A percentile compares a stretch with the other conserved stretches of the same genome.
These are phyloP conservation scores for Scedosporium aurantiacum DNA, from an alignment of 2,329 filamentous ascomycete genomes.

Conservation along the genomic window DNA sequence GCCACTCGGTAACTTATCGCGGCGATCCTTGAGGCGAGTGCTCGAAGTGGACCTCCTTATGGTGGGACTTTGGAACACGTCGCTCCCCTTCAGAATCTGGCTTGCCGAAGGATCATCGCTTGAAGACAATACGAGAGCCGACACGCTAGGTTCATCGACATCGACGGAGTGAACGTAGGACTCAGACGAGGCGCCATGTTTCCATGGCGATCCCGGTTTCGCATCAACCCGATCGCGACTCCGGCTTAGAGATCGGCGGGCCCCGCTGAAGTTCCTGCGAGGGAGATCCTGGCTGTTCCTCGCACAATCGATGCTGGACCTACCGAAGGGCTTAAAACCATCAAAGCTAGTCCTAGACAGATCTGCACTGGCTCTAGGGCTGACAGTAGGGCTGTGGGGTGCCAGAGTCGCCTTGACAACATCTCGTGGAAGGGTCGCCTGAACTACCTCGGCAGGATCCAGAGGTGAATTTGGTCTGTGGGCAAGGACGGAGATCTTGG, in stretches of 20 bases:
- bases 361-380: slow-evolving; percentile 46
- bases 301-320: slow-evolving; percentile 37
- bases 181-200: slow-evolving; percentile 53
- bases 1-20: slow-evolving; percentile 6
- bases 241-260: slow-evolving; percentile 39
- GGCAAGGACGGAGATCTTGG: slow-evolving; percentile 2
- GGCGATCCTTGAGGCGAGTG: slow-evolving; percentile 16
- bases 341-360: slow-evolving; percentile 43
- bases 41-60: slow-evolving; percentile 41
- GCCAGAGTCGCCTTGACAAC: slow-evolving; percentile 51
- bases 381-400: slow-evolving; percentile 31
- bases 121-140: slow-evolving; percentile 56
- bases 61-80: slow-evolving; percentile 76
- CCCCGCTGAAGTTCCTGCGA: slow-evolving; percentile 53
- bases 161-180: slow-evolving; percentile 69
- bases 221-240: slow-evolving; percentile 31
- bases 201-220: slow-evolving; percentile 26
- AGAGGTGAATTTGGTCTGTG: slow-evolving; percentile 1
- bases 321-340: slow-evolving; percentile 31
- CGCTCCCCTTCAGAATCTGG: slow-evolving; percentile 77
- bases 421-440: slow-evolving; percentile 36
- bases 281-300: slow-evolving; percentile 22
- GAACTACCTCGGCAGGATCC: slow-evolving; percentile 13
- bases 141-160: slow-evolving; percentile 63
- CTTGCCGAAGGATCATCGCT: slow-evolving; percentile 77